Evolutionary conservation across 805 yeast species (phyloP).

Genomic region (Ogataea naganishii): DNA sequence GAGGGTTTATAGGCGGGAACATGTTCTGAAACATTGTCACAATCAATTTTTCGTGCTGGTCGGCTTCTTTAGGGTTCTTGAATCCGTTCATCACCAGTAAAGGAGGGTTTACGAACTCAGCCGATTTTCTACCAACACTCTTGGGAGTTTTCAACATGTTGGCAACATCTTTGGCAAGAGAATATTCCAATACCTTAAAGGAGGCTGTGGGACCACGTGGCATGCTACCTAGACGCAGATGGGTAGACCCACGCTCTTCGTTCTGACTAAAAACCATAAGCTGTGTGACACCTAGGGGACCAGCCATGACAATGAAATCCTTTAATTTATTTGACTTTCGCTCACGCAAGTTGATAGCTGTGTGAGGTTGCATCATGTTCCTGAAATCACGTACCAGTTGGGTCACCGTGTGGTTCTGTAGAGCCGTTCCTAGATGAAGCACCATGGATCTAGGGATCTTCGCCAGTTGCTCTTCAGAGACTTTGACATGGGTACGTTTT

Average conservation of each 20-base stretch:
- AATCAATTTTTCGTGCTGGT: constrained; percentile 67
- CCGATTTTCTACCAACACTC: constrained; percentile 54
- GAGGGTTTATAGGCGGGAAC: constrained; percentile 92
- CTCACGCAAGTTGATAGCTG: constrained; percentile 83
- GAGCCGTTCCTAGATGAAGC: constrained; percentile 66
- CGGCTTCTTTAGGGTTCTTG: constrained; percentile 52
- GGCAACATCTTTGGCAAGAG: constrained; percentile 74
- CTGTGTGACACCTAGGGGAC: constrained; percentile 90
- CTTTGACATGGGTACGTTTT: constrained; percentile 76
- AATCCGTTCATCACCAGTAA: constrained; percentile 91
- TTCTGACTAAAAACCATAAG: constrained; percentile 80
- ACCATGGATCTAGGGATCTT: constrained; percentile 93
- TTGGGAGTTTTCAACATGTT: constrained; percentile 69
- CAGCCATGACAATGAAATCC: constrained; percentile 97
- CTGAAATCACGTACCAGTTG: constrained; percentile 86
- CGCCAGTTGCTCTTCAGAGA: constrained; percentile 55
- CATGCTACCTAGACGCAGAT: constrained; percentile 75
- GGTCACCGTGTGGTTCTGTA: constrained; percentile 70
- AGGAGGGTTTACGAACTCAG: constrained; percentile 73
- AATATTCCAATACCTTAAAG: constrained; percentile 68
- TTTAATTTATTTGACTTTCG: constrained; percentile 79
- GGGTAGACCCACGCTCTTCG: constrained; percentile 66
- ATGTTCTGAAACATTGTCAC: constrained; percentile 90
- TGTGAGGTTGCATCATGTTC: constrained; percentile 90
- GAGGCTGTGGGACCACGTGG: constrained; percentile 94